Base-by-base conservation (phyloP, 2,329 filamentous ascomycete species). In the Penicillium sp. region DNA sequence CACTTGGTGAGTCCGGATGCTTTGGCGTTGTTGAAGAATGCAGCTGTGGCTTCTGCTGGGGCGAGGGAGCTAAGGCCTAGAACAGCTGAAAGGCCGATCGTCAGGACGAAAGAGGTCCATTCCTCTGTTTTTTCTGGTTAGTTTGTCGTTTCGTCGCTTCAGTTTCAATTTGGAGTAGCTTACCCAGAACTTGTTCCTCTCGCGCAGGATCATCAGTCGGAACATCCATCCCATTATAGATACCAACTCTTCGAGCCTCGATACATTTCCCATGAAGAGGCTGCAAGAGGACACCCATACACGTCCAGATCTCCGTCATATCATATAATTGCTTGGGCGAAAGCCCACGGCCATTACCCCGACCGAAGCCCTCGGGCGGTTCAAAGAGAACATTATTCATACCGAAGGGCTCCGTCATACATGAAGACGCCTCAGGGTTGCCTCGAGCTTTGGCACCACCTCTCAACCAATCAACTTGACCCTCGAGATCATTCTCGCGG, bases 231-330 rank as follows among this genome's bases (percentile, higher is more conserved):
- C 73, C 72, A n/a, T 84, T 78, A 59, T 81, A 87, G 26, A 87
- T 70, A 5, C 84, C 84, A 51, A 73, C 76, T 26, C 76, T 70
- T 24, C 82, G 74, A 20, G 84, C 84, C 59, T 84, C 78, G 18
- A 73, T 71, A 23, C 78, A 78, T 46, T 79, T 78, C 1, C 79
- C 82, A 50, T 81, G 78, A 42, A 85, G 79, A 8, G 76, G 77
- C 45, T 82, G 78, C 3, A 87, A 67, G 7, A 87, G 68, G 5
- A 80, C 77, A 17, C 77, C 75, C 33, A 87, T 65, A 60, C 84
- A 86, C 8, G 79, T 83, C 84, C 84, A 87, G 9, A 87, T 75
- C 60, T 87, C 84, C 32, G 78, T 83, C 76, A 87, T 84, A 62
- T 86, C 83, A 56, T 84, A 85, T 8, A 87, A 72, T 59, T 87